These are phyloP conservation scores for Trichoderma erinaceum DNA, from an alignment of 495 filamentous ascomycete genomes.

Conservation along the genomic window DNA sequence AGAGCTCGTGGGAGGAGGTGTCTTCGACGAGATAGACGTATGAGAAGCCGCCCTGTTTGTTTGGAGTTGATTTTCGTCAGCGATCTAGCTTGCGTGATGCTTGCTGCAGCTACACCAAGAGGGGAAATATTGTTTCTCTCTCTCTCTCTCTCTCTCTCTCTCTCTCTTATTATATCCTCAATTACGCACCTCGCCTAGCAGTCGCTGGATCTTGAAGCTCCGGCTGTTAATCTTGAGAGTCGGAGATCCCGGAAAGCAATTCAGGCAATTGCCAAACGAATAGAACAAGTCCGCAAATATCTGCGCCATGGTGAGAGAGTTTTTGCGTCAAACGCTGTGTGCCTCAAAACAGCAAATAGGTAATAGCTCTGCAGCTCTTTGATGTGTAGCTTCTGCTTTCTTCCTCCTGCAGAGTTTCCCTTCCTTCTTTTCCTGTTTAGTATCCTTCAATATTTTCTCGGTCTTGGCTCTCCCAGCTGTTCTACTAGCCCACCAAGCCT, in stretches of 20 bases:
- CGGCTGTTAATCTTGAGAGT: constrained; percentile 91
- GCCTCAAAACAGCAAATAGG: too few relatives aligned
- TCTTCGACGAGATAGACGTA: constrained; percentile 98
- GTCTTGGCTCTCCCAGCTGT: too few relatives aligned
- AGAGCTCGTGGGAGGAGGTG: constrained; percentile 68
- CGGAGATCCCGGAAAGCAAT: constrained; percentile 89
- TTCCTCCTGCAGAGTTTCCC: too few relatives aligned
- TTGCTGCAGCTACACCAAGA: not conserved
- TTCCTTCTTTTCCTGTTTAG: too few relatives aligned
- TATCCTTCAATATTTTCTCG: too few relatives aligned
- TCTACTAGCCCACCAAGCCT: too few relatives aligned
- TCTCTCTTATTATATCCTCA: not conserved
- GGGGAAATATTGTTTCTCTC: not conserved
- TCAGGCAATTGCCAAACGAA: constrained; percentile 87
- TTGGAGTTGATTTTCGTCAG: constrained; percentile 4
- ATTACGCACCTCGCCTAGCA: constrained; percentile 72
- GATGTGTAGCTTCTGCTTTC: too few relatives aligned
- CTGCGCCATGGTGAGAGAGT: constrained; percentile 59
- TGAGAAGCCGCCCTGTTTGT: constrained; percentile 80
- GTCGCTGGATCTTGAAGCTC: constrained; percentile 87
- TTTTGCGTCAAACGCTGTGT: too few relatives aligned
- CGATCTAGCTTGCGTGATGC: not conserved
- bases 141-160: not conserved
- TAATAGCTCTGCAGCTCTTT: too few relatives aligned
- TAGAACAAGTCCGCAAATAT: constrained; percentile 83